Conservation (phyloP, 305 asterid species). For the Lippia alba region DNA sequence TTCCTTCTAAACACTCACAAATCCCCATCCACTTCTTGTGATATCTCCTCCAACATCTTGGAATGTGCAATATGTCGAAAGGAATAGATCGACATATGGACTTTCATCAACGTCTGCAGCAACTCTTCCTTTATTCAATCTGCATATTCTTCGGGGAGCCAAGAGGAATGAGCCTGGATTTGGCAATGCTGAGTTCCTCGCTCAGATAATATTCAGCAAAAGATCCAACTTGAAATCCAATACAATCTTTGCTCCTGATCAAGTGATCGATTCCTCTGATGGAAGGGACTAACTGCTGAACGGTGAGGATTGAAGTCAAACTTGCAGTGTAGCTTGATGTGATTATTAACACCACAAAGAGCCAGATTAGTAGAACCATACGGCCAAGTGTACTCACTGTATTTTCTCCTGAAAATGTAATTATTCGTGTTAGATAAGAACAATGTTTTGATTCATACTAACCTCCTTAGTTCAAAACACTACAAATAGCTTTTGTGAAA, state of each 20-base stretch:
- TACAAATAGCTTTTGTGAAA: no score
- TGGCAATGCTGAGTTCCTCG: conserved; percentile 55
- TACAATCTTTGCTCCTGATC: conserved; percentile 48
- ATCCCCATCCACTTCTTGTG: conserved; percentile 68
- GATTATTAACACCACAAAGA: conserved; percentile 57
- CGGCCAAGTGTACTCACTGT: conserved; percentile 62
- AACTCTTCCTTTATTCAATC: conserved; percentile 46
- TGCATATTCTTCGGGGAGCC: conserved; percentile 60
- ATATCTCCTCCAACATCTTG: conserved; percentile 58
- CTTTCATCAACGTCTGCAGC: conserved; percentile 62
- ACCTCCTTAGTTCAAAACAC: no score
- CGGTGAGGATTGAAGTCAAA: conserved; percentile 62
- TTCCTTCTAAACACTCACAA: conserved; percentile 43
- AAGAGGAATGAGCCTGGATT: conserved; percentile 57
- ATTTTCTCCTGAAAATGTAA: conserved; percentile 51
- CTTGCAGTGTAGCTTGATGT: conserved; percentile 67
- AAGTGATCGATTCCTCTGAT: conserved; percentile 55
- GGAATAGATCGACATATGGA: conserved; percentile 54
- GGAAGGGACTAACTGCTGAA: conserved; percentile 55
- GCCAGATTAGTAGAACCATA: conserved; percentile 60
- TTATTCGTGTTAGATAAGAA: not conserved
- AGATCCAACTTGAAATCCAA: conserved; percentile 63
- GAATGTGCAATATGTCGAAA: conserved; percentile 49
- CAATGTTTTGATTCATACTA: no score
- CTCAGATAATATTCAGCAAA: conserved; percentile 50